A percentile compares a stretch with the other conserved stretches of the same genome.
Conservation (phyloP, 768 basidiomycete species). For the Termitomyces sp. region DNA sequence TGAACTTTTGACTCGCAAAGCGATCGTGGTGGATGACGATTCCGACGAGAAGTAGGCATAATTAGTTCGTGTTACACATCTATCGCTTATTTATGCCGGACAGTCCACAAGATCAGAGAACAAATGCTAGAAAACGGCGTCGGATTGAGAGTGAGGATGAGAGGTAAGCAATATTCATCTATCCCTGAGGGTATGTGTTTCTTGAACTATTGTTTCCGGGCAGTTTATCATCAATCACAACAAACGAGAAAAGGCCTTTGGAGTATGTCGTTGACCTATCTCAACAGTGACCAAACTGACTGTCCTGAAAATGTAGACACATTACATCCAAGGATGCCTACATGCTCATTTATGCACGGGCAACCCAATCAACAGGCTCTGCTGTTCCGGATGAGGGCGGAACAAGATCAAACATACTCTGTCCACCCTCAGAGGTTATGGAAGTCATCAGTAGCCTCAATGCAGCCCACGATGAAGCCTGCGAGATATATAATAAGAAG, state of each 20-base stretch:
- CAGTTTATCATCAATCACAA: background rate
- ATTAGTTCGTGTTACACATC: background rate
- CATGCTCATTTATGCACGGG: constrained; percentile 87
- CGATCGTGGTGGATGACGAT: constrained; percentile 29
- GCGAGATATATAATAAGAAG: constrained; percentile 46
- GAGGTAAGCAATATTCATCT: constrained; percentile 1
- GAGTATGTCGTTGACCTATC: constrained; percentile 2
- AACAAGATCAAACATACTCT: background rate
- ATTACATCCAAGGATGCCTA: constrained; percentile 86
- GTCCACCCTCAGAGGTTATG: constrained; percentile 54
- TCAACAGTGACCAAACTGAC: background rate
- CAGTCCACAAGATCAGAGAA: constrained; percentile 29
- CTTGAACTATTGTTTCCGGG: background rate
- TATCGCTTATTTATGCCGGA: constrained; percentile 12
- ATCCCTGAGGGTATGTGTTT: background rate
- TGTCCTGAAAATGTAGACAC: constrained; percentile 29
- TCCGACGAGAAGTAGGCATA: constrained; percentile 18
- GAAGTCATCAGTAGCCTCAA: constrained; percentile 56
- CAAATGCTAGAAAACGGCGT: constrained; percentile 46
- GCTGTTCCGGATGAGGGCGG: background rate
- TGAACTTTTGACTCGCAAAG: constrained; percentile 30
- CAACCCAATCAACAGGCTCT: constrained; percentile 12
- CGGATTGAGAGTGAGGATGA: constrained; percentile 62
- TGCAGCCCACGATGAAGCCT: constrained; percentile 48
- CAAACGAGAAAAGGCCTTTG: background rate